Percentiles rank a stretch among this genome's conserved stretches.
Conservation (phyloP, 768 basidiomycete species). For the Pisolithus sp. region DNA sequence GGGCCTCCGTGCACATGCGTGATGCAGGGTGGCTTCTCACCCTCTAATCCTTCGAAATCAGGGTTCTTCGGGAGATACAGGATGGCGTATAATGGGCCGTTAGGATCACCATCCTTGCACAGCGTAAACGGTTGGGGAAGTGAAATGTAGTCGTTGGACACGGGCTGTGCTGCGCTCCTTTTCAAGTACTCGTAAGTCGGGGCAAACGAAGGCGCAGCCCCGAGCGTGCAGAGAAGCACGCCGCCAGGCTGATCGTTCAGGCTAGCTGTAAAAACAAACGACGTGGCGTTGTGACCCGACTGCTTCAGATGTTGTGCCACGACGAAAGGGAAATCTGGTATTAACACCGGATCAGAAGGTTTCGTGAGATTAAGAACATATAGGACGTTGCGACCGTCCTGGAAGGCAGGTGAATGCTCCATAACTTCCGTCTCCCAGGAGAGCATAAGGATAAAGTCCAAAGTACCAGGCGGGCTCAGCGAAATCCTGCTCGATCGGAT, state of each 20-base stretch:
- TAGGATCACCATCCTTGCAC: constrained; percentile 6
- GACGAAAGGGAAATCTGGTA: constrained; percentile 6
- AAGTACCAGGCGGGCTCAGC: constrained; percentile 13
- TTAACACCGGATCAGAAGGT: constrained; percentile 1
- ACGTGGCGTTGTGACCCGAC: not conserved
- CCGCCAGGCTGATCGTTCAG: constrained; percentile 2
- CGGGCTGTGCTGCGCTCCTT: too few species aligned
- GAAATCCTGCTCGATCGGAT: constrained; percentile 19
- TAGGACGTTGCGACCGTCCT: constrained; percentile 25
- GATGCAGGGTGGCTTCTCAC: constrained; percentile 61
- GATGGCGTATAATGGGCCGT: constrained; percentile 40
- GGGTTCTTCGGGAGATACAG: constrained; percentile 62
- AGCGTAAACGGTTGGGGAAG: constrained; percentile 7
- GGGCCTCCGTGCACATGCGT: constrained; percentile 68
- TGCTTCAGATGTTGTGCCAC: constrained; percentile 12
- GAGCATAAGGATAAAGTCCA: constrained; percentile 13
- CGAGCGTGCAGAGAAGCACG: constrained; percentile 5
- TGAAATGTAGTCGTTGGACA: constrained; percentile 1
- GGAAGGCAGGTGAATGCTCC: constrained; percentile 27
- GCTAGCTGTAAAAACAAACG: constrained; percentile 10
- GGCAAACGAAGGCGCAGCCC: too few species aligned
- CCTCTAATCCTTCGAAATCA: constrained; percentile 40
- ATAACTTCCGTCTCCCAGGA: constrained; percentile 16
- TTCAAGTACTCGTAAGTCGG: too few species aligned
- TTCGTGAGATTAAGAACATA: constrained; percentile 23